Conservation (phyloP, 139 green algal genomes). For the Closterium sp. region DNA sequence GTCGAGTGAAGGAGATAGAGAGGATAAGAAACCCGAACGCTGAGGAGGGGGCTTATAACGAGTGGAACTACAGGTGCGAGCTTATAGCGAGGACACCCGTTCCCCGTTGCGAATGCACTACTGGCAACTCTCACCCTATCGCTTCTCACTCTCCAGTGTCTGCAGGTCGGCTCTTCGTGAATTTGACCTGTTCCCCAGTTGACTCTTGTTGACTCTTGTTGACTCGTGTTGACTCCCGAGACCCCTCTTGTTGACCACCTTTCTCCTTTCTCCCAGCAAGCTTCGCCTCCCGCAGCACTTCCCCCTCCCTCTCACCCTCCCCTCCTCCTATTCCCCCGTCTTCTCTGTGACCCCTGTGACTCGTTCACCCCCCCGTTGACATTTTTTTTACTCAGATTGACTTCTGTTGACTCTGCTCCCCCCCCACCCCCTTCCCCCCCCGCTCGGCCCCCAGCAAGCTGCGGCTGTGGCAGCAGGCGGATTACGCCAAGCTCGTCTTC, state of each 20-base stretch:
- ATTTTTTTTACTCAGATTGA: background rate
- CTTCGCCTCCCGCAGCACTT: too few relatives aligned
- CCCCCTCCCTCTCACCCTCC: too few relatives aligned
- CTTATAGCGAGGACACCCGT: background rate
- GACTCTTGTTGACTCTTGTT: background rate
- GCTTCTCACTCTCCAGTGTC: background rate
- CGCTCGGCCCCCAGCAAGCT: slow-evolving; percentile 2
- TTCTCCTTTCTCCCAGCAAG: too few relatives aligned
- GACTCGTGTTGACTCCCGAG: too few relatives aligned
- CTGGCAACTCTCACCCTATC: too few relatives aligned
- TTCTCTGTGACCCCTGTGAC: background rate
- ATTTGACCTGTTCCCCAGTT: background rate
- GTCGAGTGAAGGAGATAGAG: background rate
- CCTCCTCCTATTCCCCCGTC: background rate
- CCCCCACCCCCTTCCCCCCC: background rate
- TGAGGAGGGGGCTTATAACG: background rate
- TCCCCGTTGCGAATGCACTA: too few relatives aligned
- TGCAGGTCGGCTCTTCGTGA: background rate
- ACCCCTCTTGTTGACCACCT: too few relatives aligned
- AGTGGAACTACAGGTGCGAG: slow-evolving; percentile 19
- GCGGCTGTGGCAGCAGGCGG: slow-evolving; percentile 8
- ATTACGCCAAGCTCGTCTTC: slow-evolving; percentile 25
- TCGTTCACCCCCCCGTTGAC: background rate
- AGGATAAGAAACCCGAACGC: slow-evolving; percentile 10
- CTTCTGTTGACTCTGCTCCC: background rate